Conservation (phyloP, 208 protist genomes). For the Leishmania mexicana region DNA sequence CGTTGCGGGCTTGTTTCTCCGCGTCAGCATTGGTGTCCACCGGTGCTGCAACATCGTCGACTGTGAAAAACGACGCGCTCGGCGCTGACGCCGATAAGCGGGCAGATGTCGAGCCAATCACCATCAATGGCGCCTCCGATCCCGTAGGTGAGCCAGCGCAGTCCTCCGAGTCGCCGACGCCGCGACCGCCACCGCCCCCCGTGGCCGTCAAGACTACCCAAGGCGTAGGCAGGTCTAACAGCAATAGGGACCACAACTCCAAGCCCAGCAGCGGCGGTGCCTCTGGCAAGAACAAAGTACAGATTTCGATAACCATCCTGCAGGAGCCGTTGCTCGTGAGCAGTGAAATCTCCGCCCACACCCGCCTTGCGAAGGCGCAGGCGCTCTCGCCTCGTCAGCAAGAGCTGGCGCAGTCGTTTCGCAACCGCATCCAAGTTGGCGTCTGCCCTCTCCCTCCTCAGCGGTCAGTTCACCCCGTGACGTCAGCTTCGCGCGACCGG, state of each 20-base stretch:
- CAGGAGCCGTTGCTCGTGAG: conserved; percentile 11
- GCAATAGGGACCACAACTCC: not conserved
- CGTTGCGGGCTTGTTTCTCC: not conserved
- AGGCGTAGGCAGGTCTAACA: not conserved
- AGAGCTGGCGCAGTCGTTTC: conserved; percentile 37
- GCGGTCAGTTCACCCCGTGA: conserved; percentile 10
- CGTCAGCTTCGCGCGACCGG: not conserved
- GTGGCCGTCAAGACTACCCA: not conserved
- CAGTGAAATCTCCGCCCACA: not conserved
- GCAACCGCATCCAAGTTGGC: conserved; percentile 43
- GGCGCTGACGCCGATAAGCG: not conserved
- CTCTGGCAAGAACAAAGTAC: not conserved
- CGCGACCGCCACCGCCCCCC: not conserved
- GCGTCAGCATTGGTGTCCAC: not conserved
- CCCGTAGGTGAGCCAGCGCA: not conserved
- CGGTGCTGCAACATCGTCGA: not conserved
- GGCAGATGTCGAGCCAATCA: not conserved
- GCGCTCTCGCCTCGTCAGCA: conserved; percentile 21
- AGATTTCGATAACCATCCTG: not conserved
- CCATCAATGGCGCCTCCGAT: not conserved
- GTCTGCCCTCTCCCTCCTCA: conserved; percentile 21
- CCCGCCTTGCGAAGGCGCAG: not conserved
- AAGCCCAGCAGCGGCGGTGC: not conserved
- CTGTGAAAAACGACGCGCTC: not conserved
- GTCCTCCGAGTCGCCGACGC: not conserved